These are phyloP conservation scores for Trypanosomatidae sp. DNA, from an alignment of 208 protist species.

Conservation along the genomic window DNA sequence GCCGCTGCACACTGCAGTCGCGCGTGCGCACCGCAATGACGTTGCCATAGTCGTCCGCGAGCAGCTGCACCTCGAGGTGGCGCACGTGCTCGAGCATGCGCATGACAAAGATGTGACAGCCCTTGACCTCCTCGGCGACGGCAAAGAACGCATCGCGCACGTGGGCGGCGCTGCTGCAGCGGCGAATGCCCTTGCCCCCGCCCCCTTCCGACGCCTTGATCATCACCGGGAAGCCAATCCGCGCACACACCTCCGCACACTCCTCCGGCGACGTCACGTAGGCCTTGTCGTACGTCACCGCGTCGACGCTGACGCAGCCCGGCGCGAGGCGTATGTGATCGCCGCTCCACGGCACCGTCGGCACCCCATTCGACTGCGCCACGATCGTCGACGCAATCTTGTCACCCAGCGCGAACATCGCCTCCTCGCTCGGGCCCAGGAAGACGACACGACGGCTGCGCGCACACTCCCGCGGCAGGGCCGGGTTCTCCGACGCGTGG, in stretches of 20 bases:
- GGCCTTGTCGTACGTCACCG: conserved; percentile 74
- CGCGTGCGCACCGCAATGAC: conserved; percentile 89
- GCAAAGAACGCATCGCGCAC: conserved; percentile 78
- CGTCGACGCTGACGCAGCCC: conserved; percentile 55
- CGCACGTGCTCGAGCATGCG: conserved; percentile 85
- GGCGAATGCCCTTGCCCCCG: conserved; percentile 97
- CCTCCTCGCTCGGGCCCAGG: conserved; percentile 61
- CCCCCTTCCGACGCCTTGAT: conserved; percentile 98
- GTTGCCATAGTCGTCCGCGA: conserved; percentile 91
- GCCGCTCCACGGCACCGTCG: conserved; percentile 90
- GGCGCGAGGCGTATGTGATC: conserved; percentile 42
- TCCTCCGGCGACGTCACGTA: conserved; percentile 89
- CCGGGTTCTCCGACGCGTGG: conserved; percentile 97
- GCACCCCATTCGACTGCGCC: conserved; percentile 92
- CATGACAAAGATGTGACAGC: conserved; percentile 98
- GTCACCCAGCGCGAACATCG: conserved; percentile 93
- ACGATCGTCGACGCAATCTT: conserved; percentile 98
- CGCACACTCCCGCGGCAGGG: conserved; percentile 79
- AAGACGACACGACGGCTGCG: conserved; percentile 51
- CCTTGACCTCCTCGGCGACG: conserved; percentile 92
- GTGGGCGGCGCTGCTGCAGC: conserved; percentile 66
- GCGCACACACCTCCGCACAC: conserved; percentile 63
- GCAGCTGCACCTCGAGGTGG: conserved; percentile 96
- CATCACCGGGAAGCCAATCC: conserved; percentile 96
- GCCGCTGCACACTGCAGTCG: conserved; percentile 97